Base-by-base conservation (phyloP, 129 eudicot genomes). In the Pittosporum tobira region DNA sequence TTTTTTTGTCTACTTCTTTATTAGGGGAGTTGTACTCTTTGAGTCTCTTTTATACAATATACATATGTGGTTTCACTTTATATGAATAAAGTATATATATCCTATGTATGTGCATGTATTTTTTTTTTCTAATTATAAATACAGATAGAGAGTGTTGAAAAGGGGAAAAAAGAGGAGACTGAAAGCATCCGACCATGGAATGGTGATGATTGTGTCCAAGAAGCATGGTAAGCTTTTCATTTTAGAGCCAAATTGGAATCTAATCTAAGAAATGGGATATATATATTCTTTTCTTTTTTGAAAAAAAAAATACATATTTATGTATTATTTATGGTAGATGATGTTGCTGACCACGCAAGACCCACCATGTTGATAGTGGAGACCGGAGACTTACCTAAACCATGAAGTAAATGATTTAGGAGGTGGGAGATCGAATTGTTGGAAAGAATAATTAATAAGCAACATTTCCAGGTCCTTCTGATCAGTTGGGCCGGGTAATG, bases 161-260 rank as follows among this genome's bases (percentile, higher is more conserved):
- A 73, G 65, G 48, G 18, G 65, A 65, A 0, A 54, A 57, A 37
- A 52, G 42, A 63, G 59, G 73, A 67, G 66, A 71, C 67, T 61
- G 76, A 73, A 76, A 69, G 57, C 64, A 49, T 66, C 58, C 61
- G 75, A 66, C 76, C 76, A 71, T 65, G 49, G 71, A 81, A 72
- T 68, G 63, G 74, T 66, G 71, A 85, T 81, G 81, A 85, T 85
- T 78, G 60, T 81, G 95, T 81, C 83, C 55, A 62, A 21, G 62
- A 44, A 44, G 72, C 73, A 75, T 64, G 62, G 49, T 50, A 59
- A 64, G 59, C 76, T 69, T 72, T 63, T 38, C 10, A 29, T 59
- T 62, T 57, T 64, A 57, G n/a, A n/a, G 68, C 61, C 57, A 13
- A 7, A 18, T 49, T 27, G 60, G 15, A 11, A 15, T 14, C 15